Evolutionary conservation across 78 protist genomes (phyloP).

Genomic region (Thecamonas trahens): DNA sequence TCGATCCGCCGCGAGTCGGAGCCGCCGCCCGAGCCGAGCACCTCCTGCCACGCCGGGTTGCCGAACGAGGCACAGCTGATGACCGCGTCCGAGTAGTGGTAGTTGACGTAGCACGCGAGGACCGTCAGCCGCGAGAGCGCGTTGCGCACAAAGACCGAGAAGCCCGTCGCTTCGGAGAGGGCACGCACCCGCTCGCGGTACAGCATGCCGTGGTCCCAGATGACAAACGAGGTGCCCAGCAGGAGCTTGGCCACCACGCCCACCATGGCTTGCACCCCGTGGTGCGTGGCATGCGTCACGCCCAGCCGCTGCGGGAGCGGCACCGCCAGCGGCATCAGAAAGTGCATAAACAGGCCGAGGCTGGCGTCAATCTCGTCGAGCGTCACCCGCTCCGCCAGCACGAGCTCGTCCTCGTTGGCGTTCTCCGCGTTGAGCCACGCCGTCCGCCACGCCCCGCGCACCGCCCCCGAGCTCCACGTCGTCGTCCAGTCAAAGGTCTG

Average conservation of each 20-base stretch:
- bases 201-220: constrained; percentile 42
- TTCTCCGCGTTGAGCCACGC: constrained; percentile 14
- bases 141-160: constrained; percentile 20
- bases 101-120: not conserved
- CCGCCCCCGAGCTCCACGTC: constrained; percentile 10
- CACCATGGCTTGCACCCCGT: constrained; percentile 31
- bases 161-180: not conserved
- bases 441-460: constrained; percentile 12
- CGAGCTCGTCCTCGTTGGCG: not conserved
- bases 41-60: constrained; percentile 22
- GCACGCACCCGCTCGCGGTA: constrained; percentile 25
- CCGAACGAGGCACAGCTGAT: constrained; percentile 1
- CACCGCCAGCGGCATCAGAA: constrained; percentile 27
- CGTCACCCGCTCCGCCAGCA: constrained; percentile 19
- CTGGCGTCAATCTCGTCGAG: constrained; percentile 18
- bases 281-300: constrained; percentile 27
- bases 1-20: not conserved
- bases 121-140: constrained; percentile 14
- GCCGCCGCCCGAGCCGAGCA: constrained; percentile 9
- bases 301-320: constrained; percentile 11
- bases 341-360: constrained; percentile 1
- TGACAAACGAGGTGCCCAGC: constrained; percentile 2
- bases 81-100: not conserved
- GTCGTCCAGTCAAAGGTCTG: constrained; percentile 25
- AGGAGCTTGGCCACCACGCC: constrained; percentile 29